Evolutionary conservation across 169 alveolate genomes (phyloP), one percentile per base, ranked within the genome.

Genomic region (Toxoplasma gondii): DNA sequence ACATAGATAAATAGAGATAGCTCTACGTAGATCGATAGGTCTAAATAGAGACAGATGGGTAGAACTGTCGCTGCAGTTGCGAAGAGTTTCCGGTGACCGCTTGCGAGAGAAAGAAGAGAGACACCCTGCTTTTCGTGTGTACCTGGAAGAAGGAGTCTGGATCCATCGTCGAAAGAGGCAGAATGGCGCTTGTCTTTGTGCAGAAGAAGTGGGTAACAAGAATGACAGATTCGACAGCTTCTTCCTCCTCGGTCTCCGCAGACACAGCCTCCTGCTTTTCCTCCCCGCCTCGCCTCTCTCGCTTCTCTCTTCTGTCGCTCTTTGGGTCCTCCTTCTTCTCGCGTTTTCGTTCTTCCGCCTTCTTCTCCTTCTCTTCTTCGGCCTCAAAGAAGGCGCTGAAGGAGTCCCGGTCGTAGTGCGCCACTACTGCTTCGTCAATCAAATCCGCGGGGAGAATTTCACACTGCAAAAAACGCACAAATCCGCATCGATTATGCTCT

Each of bases 401-500:
- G 84, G 84, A 31, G 1, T 74, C 84, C 2, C 49, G 45, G 44
- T 74, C 84, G 84, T 74, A 74, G 84, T 74, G 84, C 49, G 84
- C 84, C 39, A 74, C 84, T 0, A 74, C 84, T 1, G n/a, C 49
- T 44, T 74, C 84, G 84, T 74, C 84, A 36, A 74, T 74, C 44
- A 74, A n/a, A n/a, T 74, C 84, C 39, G 84, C 84, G n/a, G 84
- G 84, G 43, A 74, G 84, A n/a, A 74, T 36, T n/a, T 74, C 84
- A n/a, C 84, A 74, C 84, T 74, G 84, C 1, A n/a, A 31, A 64
- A 64, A 19, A 64, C n/a, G 7, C 24, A 64, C 24, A 22, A n/a
- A 10, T 16, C 84, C 44, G 45, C 84, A 34, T 10, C 34, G n/a
- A 9, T 81, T 41, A 7, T 36, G 9, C 39, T 38, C 1, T 16